Conservation (phyloP, 345 rosid species). For the Fremontodendron californicum region DNA sequence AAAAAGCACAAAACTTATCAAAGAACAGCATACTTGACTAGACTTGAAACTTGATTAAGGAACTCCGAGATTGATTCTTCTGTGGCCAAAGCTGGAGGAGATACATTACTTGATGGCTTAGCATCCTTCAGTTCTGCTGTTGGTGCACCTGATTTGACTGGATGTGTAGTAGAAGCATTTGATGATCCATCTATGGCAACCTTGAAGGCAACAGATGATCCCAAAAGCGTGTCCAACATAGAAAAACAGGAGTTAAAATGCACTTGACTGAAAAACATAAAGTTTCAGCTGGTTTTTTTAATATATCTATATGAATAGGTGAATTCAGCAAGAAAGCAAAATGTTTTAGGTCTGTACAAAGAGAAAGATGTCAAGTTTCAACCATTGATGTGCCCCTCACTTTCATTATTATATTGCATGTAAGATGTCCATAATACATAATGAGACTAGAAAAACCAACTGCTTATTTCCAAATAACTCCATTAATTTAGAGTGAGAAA, state of each 20-base stretch:
- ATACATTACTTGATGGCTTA: conserved; percentile 30
- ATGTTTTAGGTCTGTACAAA: neutral
- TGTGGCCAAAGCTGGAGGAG: conserved; percentile 40
- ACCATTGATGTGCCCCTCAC: neutral
- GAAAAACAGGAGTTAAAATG: neutral
- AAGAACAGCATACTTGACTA: conserved; percentile 57
- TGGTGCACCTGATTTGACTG: conserved; percentile 30
- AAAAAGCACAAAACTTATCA: neutral
- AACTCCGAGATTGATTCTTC: conserved; percentile 71
- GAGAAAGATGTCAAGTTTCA: neutral
- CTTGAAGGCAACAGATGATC: conserved; percentile 54
- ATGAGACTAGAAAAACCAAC: neutral
- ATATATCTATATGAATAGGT: neutral
- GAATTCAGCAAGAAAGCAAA: neutral
- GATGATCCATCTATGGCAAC: conserved; percentile 51
- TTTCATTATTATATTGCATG: neutral
- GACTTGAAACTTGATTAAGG: conserved; percentile 67
- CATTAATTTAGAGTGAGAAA: neutral
- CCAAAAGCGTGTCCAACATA: conserved; percentile 36
- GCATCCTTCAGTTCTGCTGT: conserved; percentile 40
- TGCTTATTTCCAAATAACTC: neutral
- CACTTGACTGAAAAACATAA: neutral
- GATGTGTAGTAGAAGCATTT: conserved; percentile 43
- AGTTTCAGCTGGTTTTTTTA: neutral
- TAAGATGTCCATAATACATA: neutral